Conservation (phyloP, 805 yeast genomes). For the Saccharomycopsis oosterbeekiorum region DNA sequence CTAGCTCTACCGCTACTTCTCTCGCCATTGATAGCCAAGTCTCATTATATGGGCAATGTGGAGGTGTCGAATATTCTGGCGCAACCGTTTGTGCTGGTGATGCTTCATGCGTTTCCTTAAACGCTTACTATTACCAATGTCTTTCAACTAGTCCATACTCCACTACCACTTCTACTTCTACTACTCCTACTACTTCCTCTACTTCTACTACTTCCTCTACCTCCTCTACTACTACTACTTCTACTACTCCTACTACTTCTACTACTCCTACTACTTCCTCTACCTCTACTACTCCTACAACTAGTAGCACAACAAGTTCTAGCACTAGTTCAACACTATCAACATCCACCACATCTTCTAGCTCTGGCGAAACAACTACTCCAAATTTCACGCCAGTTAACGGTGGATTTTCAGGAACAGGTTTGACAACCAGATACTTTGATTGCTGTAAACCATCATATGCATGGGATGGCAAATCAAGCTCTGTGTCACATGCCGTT, state of each 20-base stretch:
- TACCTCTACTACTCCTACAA: not conserved
- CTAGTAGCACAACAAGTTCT: not conserved
- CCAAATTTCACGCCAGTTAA: not conserved
- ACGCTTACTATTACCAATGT: constrained; percentile 24
- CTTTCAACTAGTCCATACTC: not conserved
- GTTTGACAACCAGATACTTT: constrained; percentile 11
- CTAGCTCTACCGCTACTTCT: not conserved
- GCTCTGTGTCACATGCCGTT: constrained; percentile 1
- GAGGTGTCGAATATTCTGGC: constrained; percentile 20
- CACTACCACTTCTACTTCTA: not conserved
- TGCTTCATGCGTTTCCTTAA: constrained; percentile 21
- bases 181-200: not conserved
- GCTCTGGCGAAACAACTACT: not conserved
- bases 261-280: not conserved
- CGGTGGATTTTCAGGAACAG: constrained; percentile 10
- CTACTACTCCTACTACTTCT: not conserved
- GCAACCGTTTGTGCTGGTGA: constrained; percentile 21
- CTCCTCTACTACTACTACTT: not conserved
- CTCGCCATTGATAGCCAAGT: not conserved
- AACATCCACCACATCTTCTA: not conserved
- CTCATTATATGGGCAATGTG: constrained; percentile 15
- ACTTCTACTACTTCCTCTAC: not conserved
- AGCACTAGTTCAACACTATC: not conserved
- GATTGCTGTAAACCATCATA: constrained; percentile 15
- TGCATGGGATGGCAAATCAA: constrained; percentile 11